Evolutionary conservation across 768 basidiomycete genomes (phyloP).

Genomic region (Coprinopsis marcescibilis): DNA sequence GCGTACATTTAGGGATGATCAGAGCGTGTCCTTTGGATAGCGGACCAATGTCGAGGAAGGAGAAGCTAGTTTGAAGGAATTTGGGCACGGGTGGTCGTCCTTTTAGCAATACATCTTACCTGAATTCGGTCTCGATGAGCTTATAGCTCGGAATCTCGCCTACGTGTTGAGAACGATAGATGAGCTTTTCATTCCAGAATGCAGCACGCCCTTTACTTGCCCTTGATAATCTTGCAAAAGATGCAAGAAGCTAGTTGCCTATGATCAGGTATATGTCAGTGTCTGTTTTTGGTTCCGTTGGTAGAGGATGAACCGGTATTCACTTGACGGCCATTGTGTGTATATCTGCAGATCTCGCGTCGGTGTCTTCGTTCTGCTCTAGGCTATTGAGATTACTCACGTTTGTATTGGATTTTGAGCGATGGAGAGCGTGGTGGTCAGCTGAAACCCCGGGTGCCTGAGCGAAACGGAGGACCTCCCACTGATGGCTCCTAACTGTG

Average conservation of each 20-base stretch:
- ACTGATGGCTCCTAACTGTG: too few relatives aligned
- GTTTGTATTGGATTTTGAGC: too few relatives aligned
- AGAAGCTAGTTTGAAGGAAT: conserved; percentile 39
- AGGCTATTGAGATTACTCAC: too few relatives aligned
- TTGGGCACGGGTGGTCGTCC: background rate
- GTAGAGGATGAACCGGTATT: too few relatives aligned
- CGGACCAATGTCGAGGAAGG: conserved; percentile 93
- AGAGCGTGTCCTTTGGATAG: conserved; percentile 87
- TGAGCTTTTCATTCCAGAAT: background rate
- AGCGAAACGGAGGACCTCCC: too few relatives aligned
- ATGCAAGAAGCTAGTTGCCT: conserved; percentile 66
- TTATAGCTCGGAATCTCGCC: conserved; percentile 90
- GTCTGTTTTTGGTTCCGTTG: too few relatives aligned
- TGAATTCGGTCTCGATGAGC: conserved; percentile 67
- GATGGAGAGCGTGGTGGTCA: too few relatives aligned
- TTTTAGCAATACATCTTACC: conserved; percentile 40
- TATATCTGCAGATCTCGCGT: too few relatives aligned
- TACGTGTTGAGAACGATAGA: conserved; percentile 21
- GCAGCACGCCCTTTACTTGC: conserved; percentile 28
- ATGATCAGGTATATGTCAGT: too few relatives aligned
- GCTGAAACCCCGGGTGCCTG: too few relatives aligned
- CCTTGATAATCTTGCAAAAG: conserved; percentile 96
- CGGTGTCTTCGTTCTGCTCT: too few relatives aligned
- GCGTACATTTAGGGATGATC: conserved; percentile 86
- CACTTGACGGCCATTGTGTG: conserved; percentile 2